These are phyloP conservation scores for Neonectria ditissima DNA, from an alignment of 2,329 filamentous ascomycete genomes.

Conservation along the genomic window DNA sequence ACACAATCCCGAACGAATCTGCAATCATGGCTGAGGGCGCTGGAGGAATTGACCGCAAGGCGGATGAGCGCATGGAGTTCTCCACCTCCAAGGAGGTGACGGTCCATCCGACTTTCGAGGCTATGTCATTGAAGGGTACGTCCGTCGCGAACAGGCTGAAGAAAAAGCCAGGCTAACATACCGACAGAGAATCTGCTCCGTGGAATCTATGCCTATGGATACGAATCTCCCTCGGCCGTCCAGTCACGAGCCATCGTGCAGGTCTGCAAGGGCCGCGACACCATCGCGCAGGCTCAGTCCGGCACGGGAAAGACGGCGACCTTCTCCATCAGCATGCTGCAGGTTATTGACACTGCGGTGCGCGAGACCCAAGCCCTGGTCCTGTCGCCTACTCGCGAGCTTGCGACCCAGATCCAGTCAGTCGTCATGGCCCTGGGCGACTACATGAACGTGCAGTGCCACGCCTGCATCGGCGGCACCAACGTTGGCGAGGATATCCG, in stretches of 20 bases:
- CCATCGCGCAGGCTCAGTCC: constrained; percentile 97
- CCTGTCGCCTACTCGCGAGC: constrained; percentile 93
- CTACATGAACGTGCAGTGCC: constrained; percentile 99
- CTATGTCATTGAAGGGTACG: constrained; percentile 91
- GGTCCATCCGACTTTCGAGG: constrained; percentile 92
- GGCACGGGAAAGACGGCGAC: constrained; percentile 97
- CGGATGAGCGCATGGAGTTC: constrained; percentile 98
- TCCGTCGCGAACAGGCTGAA: constrained; percentile 6
- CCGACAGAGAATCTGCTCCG: constrained; percentile 86
- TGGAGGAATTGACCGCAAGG: constrained; percentile 84
- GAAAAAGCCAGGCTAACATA: constrained; percentile 28
- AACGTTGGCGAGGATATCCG: constrained; percentile 98
- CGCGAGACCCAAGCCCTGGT: constrained; percentile 95
- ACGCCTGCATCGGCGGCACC: constrained; percentile 97
- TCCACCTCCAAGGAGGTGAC: constrained; percentile 98
- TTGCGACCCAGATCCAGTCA: constrained; percentile 98
- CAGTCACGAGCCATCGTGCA: constrained; percentile 98
- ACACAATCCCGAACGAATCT: constrained; percentile 17
- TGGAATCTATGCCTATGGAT: constrained; percentile 98
- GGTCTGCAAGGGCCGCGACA: constrained; percentile 98
- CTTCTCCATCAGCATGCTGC: constrained; percentile 95
- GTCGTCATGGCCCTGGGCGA: constrained; percentile 99
- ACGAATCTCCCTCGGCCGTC: constrained; percentile 97
- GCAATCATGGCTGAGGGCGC: constrained; percentile 85
- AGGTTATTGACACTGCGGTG: constrained; percentile 93